A percentile compares a stretch with the other conserved stretches of the same genome.
These are phyloP conservation scores for Lachnellula cervina DNA, from an alignment of 2,329 filamentous ascomycete genomes.

Conservation along the genomic window DNA sequence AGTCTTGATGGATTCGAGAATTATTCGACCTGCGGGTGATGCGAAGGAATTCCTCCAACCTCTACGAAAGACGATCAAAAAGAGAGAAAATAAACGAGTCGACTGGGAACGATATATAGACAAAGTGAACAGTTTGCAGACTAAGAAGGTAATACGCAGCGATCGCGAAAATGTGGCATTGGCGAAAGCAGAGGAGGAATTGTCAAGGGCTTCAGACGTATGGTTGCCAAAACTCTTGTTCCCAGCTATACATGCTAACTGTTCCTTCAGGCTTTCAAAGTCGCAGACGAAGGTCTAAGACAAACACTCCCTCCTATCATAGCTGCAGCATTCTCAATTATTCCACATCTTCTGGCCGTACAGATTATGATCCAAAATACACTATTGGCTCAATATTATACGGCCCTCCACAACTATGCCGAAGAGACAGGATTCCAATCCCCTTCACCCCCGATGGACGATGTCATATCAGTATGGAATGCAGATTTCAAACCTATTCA, in stretches of 20 bases:
- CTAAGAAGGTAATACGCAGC: slow-evolving; percentile 64
- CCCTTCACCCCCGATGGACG: slow-evolving; percentile 66
- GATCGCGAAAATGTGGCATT: slow-evolving; percentile 69
- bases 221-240: slow-evolving; percentile 14
- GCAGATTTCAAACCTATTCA: slow-evolving; percentile 58
- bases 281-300: slow-evolving; percentile 69
- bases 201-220: slow-evolving; percentile 61
- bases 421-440: slow-evolving; percentile 64
- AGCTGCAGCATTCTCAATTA: slow-evolving; percentile 64
- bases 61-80: slow-evolving; percentile 79
- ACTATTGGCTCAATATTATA: slow-evolving; percentile 74
- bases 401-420: slow-evolving; percentile 68
- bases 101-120: slow-evolving; percentile 77
- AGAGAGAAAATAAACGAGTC: slow-evolving; percentile 73
- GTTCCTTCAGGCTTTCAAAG: slow-evolving; percentile 58
- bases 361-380: slow-evolving; percentile 75
- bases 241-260: slow-evolving; percentile 12
- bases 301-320: slow-evolving; percentile 68
- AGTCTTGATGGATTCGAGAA: slow-evolving; percentile 61
- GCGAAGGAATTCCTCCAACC: slow-evolving; percentile 65
- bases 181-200: slow-evolving; percentile 66
- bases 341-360: slow-evolving; percentile 64
- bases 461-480: slow-evolving; percentile 65
- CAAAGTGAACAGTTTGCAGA: slow-evolving; percentile 57
- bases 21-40: slow-evolving; percentile 65